Base-by-base conservation (phyloP, 129 eudicot genomes). In the Saposhnikovia divaricata region DNA sequence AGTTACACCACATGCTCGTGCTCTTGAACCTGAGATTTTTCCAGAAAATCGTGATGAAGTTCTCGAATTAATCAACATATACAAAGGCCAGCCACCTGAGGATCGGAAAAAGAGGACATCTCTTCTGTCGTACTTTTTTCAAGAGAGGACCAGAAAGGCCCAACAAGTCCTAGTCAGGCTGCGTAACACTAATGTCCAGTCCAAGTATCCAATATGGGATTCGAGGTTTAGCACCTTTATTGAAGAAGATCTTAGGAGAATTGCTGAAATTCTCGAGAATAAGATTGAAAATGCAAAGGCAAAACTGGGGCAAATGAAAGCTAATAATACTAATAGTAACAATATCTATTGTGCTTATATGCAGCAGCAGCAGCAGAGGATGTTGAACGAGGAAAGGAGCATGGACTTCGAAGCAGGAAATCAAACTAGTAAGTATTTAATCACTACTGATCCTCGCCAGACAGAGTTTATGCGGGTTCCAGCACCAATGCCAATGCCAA, bases 191-290 rank as follows among this genome's bases (percentile, higher is more conserved):
- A 72, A 78, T 63, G 46, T 63, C 2, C 10, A 51, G 31, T 71
- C 55, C 27, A 53, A 70, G 47, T 82, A 82, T 77, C 85, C 85
- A 6, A 77, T 27, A 23, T 78, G 74, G 81, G 71, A 53, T 55
- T 11, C 50, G 19, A 13, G 63, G 16, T 42, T 16, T 71, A 39
- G 78, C n/a, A 61, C 15, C 16, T 77, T 42, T 0, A 31, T 2
- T 12, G 61, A 53, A 45, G 40, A 71, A 0, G 74, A 82, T 18
- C 77, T 78, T 21, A 18, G 75, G 46, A 77, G 2, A 15, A n/a
- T 78, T 37, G 34, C 40, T 39, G 57, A 12, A 9, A 0, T 68
- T 39, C 38, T 82, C 68, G 85, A 78, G 66, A 38, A 37, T 0
- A 78, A 78, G 23, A 27, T 82, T 38, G 46, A 50, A 28, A 13